phyloP scores from a whole-genome alignment of 2,329 filamentous ascomycete species.

The Fusarium sp. region DNA sequence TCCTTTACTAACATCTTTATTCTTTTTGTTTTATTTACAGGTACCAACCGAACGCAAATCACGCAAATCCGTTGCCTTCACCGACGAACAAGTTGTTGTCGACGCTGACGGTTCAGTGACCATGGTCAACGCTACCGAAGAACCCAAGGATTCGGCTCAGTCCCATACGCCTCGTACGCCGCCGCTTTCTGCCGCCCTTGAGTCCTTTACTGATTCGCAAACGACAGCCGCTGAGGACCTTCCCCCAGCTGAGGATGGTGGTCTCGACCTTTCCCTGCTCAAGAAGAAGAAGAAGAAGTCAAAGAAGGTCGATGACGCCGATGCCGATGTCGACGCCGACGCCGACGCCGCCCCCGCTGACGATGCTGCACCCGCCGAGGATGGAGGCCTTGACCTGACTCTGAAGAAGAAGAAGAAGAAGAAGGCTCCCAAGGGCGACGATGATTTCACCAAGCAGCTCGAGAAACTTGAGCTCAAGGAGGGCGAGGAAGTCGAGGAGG shows the following conservation, averaged over 20 bases:
- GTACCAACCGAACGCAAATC: slow-evolving; percentile 68
- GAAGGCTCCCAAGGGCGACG: slow-evolving; percentile 65
- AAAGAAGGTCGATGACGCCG: slow-evolving; percentile 52
- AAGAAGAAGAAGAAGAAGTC: slow-evolving; percentile 80
- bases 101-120: slow-evolving; percentile 89
- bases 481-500: slow-evolving; percentile 64
- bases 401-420: slow-evolving; percentile 86
- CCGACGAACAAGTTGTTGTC: slow-evolving; percentile 85
- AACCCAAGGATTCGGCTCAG: slow-evolving; percentile 82
- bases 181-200: slow-evolving; percentile 64
- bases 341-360: slow-evolving; percentile 55
- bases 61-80: slow-evolving; percentile 95
- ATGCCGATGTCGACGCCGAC: slow-evolving; percentile 47
- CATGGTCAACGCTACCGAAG: slow-evolving; percentile 76
- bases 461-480: slow-evolving; percentile 73
- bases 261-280: slow-evolving; percentile 70
- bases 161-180: slow-evolving; percentile 78
- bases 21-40: slow-evolving; percentile 34
- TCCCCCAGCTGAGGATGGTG: slow-evolving; percentile 60
- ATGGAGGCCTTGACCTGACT: slow-evolving; percentile 64
- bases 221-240: slow-evolving; percentile 57
- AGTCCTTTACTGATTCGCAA: slow-evolving; percentile 61
- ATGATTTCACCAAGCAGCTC: slow-evolving; percentile 68
- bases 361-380: slow-evolving; percentile 51
- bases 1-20: slow-evolving; percentile 24